Percentiles rank a stretch among this genome's conserved stretches.
phyloP scores from a whole-genome alignment of 495 filamentous ascomycete genomes.

The Cladorrhinum samala region DNA sequence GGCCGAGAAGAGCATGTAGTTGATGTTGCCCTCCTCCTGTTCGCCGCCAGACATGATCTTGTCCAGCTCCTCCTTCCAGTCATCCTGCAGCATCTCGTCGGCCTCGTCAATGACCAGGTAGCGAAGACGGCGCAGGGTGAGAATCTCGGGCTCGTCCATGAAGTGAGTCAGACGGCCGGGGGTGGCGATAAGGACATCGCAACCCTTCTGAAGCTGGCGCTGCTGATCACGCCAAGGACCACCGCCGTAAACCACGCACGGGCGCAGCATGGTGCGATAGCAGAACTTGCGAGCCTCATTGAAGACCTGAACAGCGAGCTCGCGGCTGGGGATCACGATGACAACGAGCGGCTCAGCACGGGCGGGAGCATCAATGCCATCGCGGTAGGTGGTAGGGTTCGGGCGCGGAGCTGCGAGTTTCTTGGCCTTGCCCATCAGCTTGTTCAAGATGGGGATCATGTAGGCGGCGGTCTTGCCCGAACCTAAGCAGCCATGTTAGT shows the following conservation, averaged over 20 bases:
- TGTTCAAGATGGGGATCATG: slow-evolving; percentile 79
- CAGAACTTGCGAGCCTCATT: slow-evolving; percentile 85
- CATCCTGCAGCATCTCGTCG: slow-evolving; percentile 75
- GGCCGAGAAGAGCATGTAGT: slow-evolving; percentile 89
- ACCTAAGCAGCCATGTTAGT: slow-evolving; percentile 45
- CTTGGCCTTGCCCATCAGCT: slow-evolving; percentile 90
- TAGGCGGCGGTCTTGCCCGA: slow-evolving; percentile 96
- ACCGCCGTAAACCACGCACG: slow-evolving; percentile 87
- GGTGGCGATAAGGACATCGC: slow-evolving; percentile 82
- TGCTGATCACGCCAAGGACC: slow-evolving; percentile 59
- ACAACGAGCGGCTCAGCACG: slow-evolving; percentile 81
- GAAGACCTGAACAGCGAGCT: slow-evolving; percentile 90
- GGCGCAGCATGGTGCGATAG: slow-evolving; percentile 90
- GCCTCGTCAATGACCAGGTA: slow-evolving; percentile 91
- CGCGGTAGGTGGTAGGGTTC: slow-evolving; percentile 35
- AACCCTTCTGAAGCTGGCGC: slow-evolving; percentile 69
- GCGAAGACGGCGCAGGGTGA: slow-evolving; percentile 71
- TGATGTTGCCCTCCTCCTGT: slow-evolving; percentile 70
- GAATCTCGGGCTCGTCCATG: slow-evolving; percentile 57
- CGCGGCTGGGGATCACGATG: slow-evolving; percentile 79
- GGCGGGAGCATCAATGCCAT: slow-evolving; percentile 42
- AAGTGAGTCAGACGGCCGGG: slow-evolving; percentile 83
- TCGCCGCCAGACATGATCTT: slow-evolving; percentile 75
- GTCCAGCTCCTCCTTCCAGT: slow-evolving; percentile 67
- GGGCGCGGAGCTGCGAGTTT: slow-evolving; percentile 74